These are phyloP conservation scores for Trichosporon asahii DNA, from an alignment of 1,284 basidiomycete genomes.

Conservation along the genomic window DNA sequence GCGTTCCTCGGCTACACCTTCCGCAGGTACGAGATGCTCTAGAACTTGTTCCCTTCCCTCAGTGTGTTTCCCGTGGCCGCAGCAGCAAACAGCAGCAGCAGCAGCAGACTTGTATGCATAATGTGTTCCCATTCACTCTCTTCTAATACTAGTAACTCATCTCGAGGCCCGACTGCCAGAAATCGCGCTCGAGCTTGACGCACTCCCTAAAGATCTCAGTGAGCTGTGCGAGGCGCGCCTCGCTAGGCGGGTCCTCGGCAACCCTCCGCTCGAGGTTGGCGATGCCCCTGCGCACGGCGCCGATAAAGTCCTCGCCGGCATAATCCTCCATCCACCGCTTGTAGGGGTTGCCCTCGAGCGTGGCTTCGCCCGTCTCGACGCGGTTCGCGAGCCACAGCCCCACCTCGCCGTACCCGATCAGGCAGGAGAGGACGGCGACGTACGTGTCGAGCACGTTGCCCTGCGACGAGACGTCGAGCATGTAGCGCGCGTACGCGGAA, in stretches of 20 bases:
- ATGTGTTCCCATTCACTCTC: background rate
- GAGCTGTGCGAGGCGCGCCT: constrained; percentile 64
- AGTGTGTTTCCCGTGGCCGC: background rate
- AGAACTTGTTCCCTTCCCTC: background rate
- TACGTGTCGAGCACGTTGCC: constrained; percentile 69
- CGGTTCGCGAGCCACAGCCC: constrained; percentile 72
- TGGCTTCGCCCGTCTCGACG: constrained; percentile 57
- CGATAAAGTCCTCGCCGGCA: constrained; percentile 65
- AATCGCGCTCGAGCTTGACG: constrained; percentile 73
- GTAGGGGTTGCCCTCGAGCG: constrained; percentile 68
- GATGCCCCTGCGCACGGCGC: constrained; percentile 67
- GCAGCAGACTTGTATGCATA: constrained; percentile 20
- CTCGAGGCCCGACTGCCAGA: constrained; percentile 67
- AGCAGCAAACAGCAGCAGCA: background rate
- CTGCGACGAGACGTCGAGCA: constrained; percentile 71
- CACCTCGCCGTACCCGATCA: constrained; percentile 92
- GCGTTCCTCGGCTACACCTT: constrained; percentile 79
- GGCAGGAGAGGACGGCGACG: constrained; percentile 78
- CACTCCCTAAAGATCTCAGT: constrained; percentile 71
- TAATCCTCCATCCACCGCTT: constrained; percentile 78
- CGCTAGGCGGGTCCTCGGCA: constrained; percentile 63
- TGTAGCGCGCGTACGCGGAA: constrained; percentile 81
- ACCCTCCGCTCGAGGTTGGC: constrained; percentile 64
- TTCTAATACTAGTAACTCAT: constrained; percentile 12
- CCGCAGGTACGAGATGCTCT: constrained; percentile 51